Conservation (phyloP, 805 yeast species). For the Yarrowia sp. region DNA sequence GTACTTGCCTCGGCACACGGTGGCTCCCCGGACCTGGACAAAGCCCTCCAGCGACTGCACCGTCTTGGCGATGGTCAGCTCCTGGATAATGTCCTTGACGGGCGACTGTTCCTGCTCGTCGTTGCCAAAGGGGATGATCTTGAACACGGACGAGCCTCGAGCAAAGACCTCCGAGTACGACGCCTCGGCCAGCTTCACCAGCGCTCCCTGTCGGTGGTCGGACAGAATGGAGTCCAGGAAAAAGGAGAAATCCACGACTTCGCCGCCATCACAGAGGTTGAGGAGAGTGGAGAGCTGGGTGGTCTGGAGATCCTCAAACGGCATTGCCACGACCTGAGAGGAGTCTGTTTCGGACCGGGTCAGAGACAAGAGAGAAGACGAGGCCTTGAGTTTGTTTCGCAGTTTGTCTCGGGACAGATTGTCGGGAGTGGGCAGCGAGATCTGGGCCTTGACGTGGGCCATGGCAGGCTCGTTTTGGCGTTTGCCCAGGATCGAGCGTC, state of each 20-base stretch:
- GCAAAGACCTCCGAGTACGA: conserved; percentile 57
- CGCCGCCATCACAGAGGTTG: conserved; percentile 50
- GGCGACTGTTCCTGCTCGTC: conserved; percentile 54
- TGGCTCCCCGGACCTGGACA: conserved; percentile 54
- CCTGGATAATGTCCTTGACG: conserved; percentile 56
- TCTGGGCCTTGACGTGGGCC: conserved; percentile 52
- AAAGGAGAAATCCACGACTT: conserved; percentile 49
- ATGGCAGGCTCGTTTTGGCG: conserved; percentile 36
- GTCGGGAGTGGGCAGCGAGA: conserved; percentile 67
- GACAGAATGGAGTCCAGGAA: conserved; percentile 44
- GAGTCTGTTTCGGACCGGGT: conserved; percentile 42
- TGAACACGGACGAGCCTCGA: conserved; percentile 53
- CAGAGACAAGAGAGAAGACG: conserved; percentile 58
- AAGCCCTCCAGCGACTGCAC: conserved; percentile 56
- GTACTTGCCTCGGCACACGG: conserved; percentile 57
- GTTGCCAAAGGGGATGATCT: conserved; percentile 62
- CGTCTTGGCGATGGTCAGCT: conserved; percentile 55
- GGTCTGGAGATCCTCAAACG: conserved; percentile 51
- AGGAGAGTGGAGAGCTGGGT: conserved; percentile 50
- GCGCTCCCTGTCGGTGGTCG: conserved; percentile 42
- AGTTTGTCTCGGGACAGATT: conserved; percentile 63
- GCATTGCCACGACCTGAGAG: conserved; percentile 48
- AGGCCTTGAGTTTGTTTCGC: conserved; percentile 59
- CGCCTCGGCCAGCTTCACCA: conserved; percentile 57
- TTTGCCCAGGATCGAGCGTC: conserved; percentile 22